Percentiles rank a stretch among this genome's conserved stretches.
These are phyloP conservation scores for Salix purpurea DNA, from an alignment of 345 rosid species.

Conservation along the genomic window DNA sequence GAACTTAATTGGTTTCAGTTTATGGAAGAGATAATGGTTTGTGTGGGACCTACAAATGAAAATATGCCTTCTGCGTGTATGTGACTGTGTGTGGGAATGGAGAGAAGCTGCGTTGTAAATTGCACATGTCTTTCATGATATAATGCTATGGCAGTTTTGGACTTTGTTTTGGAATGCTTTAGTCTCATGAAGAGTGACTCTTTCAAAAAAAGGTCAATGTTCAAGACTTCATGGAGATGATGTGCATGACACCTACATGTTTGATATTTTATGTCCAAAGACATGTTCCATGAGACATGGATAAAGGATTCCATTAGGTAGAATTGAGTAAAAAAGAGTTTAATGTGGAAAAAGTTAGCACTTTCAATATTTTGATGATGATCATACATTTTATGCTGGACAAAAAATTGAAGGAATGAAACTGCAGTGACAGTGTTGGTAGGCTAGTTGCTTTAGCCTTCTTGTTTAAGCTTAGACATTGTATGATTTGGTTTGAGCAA, in stretches of 20 bases:
- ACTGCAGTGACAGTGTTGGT: background rate
- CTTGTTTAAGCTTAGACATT: slow-evolving; percentile 8
- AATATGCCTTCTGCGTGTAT: background rate
- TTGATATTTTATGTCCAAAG: background rate
- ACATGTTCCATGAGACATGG: background rate
- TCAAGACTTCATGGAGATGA: background rate
- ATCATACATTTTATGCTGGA: background rate
- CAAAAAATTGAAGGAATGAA: background rate
- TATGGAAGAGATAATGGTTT: background rate
- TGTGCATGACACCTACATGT: background rate
- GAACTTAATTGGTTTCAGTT: slow-evolving; percentile 1
- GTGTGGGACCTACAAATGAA: background rate
- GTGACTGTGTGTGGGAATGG: background rate
- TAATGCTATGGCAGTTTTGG: background rate
- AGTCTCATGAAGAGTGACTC: background rate
- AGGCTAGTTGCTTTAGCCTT: background rate
- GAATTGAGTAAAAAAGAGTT: background rate
- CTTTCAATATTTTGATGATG: background rate
- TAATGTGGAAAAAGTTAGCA: background rate
- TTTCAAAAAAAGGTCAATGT: background rate
- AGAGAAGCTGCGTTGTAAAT: background rate
- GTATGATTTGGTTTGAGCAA: background rate
- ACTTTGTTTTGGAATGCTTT: background rate
- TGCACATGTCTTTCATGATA: background rate
- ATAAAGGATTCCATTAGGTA: background rate